Conservation (phyloP, 2,329 filamentous ascomycete genomes). For the Xylariaceae sp. region DNA sequence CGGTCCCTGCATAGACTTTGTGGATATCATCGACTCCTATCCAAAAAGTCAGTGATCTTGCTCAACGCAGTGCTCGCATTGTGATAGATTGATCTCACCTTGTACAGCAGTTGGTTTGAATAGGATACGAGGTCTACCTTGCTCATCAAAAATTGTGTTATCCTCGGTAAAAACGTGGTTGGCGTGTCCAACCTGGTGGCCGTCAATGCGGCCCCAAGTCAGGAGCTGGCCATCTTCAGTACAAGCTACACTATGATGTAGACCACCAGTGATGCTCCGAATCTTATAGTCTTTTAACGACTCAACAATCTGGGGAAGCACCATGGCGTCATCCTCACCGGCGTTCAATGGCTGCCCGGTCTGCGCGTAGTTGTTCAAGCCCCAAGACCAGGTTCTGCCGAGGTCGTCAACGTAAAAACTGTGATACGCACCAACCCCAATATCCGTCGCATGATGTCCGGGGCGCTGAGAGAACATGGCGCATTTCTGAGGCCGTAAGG, state of each 20-base stretch:
- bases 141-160: constrained; percentile 60
- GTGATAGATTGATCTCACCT: background rate
- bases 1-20: constrained; percentile 59
- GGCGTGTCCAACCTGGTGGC: constrained; percentile 53
- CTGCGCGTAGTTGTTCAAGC: constrained; percentile 68
- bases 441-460: constrained; percentile 42
- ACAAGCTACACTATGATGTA: constrained; percentile 58
- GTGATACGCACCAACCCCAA: constrained; percentile 64
- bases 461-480: constrained; percentile 38
- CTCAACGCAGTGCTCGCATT: background rate
- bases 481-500: constrained; percentile 37
- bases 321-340: constrained; percentile 64
- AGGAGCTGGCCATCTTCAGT: constrained; percentile 38
- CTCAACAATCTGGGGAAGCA: constrained; percentile 66
- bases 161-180: constrained; percentile 51
- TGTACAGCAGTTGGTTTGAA: constrained; percentile 55
- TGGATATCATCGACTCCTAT: constrained; percentile 44
- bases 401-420: constrained; percentile 66
- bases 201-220: constrained; percentile 44
- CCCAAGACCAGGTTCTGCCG: constrained; percentile 65
- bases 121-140: constrained; percentile 67
- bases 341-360: constrained; percentile 60
- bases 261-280: constrained; percentile 63
- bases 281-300: constrained; percentile 62
- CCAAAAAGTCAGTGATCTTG: constrained; percentile 11